Base-by-base conservation (phyloP, 169 alveolate genomes). In the Plasmodium falciparum region DNA sequence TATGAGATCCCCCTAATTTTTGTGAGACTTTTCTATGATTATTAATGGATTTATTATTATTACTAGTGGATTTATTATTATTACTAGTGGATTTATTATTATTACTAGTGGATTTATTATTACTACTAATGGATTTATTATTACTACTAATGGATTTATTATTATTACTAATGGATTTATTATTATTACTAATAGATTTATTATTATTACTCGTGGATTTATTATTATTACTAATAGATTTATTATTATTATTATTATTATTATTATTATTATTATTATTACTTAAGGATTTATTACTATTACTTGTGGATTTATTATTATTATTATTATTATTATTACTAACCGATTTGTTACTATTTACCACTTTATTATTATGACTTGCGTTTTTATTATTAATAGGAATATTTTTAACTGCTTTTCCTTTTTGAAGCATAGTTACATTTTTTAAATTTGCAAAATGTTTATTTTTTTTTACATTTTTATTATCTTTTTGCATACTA, bases 401-500 rank as follows among this genome's bases (percentile, higher is more conserved):
- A 39, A 39, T 39, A 5, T 5, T 39, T 39, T 39, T 39, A 39
- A 39, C 2, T 12, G 67, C 67, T 20, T 50, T 71, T 12, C 29
- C 65, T 17, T 71, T 52, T 12, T 15, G 7, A 7, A 71, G 12
- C 24, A 29, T 71, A 26, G n/a, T 71, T 50, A 20, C n/a, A 26
- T 17, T 47, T 49, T 78, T 78, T 20, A 52, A 47, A 50, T 58
- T 71, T 50, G 76, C 9, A 9, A 22, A n/a, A 5, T 39, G 20
- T 5, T 7, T 43, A 39, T 65, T 78, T 45, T 71, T 78, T 43
- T 39, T 78, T 11, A 78, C 56, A 12, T 47, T 78, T 54, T 52
- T 78, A 39, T 39, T 70, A 20, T 78, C 62, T 11, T 71, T 78
- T 58, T 78, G 75, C 11, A 78, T 15, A 58, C 56, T 65, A 9